Conservation (phyloP, 208 protist species). For the Leishmania martiniquensis region DNA sequence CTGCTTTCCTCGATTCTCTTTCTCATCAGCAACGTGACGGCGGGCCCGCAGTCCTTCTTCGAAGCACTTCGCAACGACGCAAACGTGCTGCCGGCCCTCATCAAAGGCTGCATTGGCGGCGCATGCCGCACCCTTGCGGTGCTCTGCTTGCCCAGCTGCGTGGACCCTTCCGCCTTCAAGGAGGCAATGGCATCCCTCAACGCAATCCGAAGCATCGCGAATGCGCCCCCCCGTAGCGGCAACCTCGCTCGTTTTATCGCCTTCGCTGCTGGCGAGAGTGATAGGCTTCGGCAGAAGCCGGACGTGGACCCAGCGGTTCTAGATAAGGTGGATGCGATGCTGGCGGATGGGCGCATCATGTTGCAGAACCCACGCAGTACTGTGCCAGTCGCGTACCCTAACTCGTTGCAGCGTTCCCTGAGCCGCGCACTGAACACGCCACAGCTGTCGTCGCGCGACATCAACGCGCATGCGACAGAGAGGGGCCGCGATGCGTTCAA, state of each 20-base stretch:
- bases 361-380: constrained; percentile 42
- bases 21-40: constrained; percentile 39
- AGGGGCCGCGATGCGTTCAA: constrained; percentile 34
- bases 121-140: constrained; percentile 48
- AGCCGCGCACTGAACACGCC: constrained; percentile 13
- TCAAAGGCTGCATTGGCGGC: constrained; percentile 56
- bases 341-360: constrained; percentile 51
- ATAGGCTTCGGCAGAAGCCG: constrained; percentile 44
- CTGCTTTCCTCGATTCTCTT: constrained; percentile 54
- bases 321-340: constrained; percentile 50
- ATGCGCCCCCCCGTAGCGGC: constrained; percentile 57
- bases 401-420: constrained; percentile 21
- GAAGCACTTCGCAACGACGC: constrained; percentile 37
- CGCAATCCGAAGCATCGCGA: constrained; percentile 36
- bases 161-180: constrained; percentile 14
- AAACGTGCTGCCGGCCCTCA: constrained; percentile 32
- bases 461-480: constrained; percentile 29
- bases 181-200: constrained; percentile 29
- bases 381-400: constrained; percentile 48
- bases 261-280: constrained; percentile 46
- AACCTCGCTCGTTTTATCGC: constrained; percentile 60
- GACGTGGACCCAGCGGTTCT: constrained; percentile 35
- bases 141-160: constrained; percentile 37
- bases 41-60: constrained; percentile 32
- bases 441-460: constrained; percentile 27